Evolutionary conservation across 2,329 filamentous ascomycete species (phyloP).

Genomic region (Colletotrichum orchidophilum): DNA sequence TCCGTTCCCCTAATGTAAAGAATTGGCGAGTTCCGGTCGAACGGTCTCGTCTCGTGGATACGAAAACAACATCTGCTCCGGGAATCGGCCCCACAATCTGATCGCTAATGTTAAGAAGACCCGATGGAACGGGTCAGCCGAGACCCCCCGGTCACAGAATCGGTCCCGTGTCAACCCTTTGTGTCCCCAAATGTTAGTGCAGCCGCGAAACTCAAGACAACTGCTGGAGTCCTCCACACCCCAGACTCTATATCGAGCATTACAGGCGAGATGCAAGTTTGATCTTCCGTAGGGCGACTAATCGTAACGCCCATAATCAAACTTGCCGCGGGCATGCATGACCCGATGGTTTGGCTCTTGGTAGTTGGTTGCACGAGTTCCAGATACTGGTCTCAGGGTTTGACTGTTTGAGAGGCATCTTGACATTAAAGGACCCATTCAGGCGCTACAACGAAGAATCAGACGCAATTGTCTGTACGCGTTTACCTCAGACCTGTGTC

Average conservation of each 20-base stretch:
- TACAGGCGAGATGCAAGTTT: background rate
- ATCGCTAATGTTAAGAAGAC: constrained; percentile 28
- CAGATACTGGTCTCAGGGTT: background rate
- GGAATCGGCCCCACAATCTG: constrained; percentile 11
- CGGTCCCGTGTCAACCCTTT: background rate
- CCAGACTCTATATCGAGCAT: background rate
- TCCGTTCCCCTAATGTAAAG: constrained; percentile 18
- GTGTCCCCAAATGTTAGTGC: constrained; percentile 7
- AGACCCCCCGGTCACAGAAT: background rate
- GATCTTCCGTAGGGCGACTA: background rate
- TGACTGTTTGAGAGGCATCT: background rate
- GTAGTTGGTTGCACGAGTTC: background rate
- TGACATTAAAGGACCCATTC: no score
- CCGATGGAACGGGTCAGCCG: constrained; percentile 16
- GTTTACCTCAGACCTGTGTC: background rate
- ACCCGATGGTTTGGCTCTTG: background rate
- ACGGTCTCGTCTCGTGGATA: background rate
- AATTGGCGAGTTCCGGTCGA: constrained; percentile 11
- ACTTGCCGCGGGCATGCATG: background rate
- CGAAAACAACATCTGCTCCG: background rate
- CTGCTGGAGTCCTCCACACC: background rate
- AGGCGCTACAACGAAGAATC: background rate
- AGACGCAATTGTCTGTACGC: background rate
- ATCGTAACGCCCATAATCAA: background rate
- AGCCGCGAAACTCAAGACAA: background rate